phyloP scores from a whole-genome alignment of 2,329 filamentous ascomycete species.

The Fusarium tanahbumbuense region DNA sequence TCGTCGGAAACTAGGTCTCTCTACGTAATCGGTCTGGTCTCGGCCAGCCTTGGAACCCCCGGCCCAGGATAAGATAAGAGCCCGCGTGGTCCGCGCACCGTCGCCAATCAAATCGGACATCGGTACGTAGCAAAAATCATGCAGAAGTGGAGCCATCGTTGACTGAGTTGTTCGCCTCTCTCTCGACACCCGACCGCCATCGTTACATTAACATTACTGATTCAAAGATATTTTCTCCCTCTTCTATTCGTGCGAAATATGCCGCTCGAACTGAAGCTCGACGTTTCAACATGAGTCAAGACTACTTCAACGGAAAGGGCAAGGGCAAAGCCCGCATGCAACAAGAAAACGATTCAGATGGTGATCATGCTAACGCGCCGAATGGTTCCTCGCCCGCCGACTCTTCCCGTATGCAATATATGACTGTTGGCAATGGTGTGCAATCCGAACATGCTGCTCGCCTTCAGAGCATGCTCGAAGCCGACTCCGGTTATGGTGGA shows the following conservation, averaged over 20 bases:
- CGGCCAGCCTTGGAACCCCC: constrained; percentile 24
- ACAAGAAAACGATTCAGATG: constrained; percentile 46
- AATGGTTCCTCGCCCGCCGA: constrained; percentile 43
- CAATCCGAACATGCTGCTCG: constrained; percentile 84
- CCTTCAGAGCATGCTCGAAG: constrained; percentile 83
- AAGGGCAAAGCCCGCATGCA: constrained; percentile 63
- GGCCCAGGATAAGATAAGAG: constrained; percentile 47
- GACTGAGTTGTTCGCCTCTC: constrained; percentile 41
- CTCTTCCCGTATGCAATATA: constrained; percentile 71
- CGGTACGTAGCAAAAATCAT: constrained; percentile 50
- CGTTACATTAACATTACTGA: constrained; percentile 39
- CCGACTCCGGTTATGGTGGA: constrained; percentile 92
- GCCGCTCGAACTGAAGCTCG: constrained; percentile 46
- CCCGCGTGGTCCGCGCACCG: constrained; percentile 28
- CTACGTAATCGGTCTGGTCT: constrained; percentile 34
- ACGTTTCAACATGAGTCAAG: constrained; percentile 67
- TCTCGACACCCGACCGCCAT: constrained; percentile 27
- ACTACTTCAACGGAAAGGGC: constrained; percentile 66
- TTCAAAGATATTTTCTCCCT: constrained; percentile 26
- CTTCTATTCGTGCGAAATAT: constrained; percentile 47
- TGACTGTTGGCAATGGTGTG: constrained; percentile 87
- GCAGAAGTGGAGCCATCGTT: constrained; percentile 44
- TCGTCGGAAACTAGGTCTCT: constrained; percentile 30
- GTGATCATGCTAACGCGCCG: constrained; percentile 35
- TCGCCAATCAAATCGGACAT: constrained; percentile 48